Evolutionary conservation across 2,329 filamentous ascomycete genomes (phyloP).

Genomic region (Zymoseptoria passerinii): DNA sequence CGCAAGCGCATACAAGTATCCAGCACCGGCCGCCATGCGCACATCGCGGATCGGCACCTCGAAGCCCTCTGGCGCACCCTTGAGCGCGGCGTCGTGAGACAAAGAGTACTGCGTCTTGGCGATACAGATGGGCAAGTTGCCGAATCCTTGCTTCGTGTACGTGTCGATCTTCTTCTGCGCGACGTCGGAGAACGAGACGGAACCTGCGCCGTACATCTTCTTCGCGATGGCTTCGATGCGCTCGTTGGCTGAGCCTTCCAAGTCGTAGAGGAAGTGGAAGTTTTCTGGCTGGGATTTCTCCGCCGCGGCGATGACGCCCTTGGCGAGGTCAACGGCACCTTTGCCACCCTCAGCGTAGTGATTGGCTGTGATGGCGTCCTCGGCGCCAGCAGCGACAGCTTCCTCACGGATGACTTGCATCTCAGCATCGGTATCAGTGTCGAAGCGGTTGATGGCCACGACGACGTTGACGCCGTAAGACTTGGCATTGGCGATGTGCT

Average conservation of each 20-base stretch:
- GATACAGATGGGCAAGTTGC: slow-evolving; percentile 88
- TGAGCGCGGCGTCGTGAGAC: slow-evolving; percentile 83
- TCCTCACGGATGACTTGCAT: slow-evolving; percentile 84
- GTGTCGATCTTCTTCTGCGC: slow-evolving; percentile 95
- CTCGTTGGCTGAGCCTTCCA: slow-evolving; percentile 72
- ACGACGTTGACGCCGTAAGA: slow-evolving; percentile 87
- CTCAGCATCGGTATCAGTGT: slow-evolving; percentile 88
- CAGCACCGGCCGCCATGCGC: slow-evolving; percentile 84
- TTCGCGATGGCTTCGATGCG: slow-evolving; percentile 85
- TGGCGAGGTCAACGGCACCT: slow-evolving; percentile 80
- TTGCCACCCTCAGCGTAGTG: slow-evolving; percentile 95
- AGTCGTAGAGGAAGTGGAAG: slow-evolving; percentile 77
- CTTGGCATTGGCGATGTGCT: slow-evolving; percentile 88
- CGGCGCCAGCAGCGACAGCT: slow-evolving; percentile 81
- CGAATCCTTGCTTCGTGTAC: slow-evolving; percentile 86
- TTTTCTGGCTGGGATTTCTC: slow-evolving; percentile 67
- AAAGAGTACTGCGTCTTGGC: slow-evolving; percentile 98
- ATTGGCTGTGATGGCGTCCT: slow-evolving; percentile 87
- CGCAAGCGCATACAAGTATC: slow-evolving; percentile 88
- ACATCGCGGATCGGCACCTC: slow-evolving; percentile 92
- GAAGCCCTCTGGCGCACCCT: slow-evolving; percentile 91
- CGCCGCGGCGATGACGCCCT: slow-evolving; percentile 74
- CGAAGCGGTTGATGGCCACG: slow-evolving; percentile 94
- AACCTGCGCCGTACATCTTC: slow-evolving; percentile 87
- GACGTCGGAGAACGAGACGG: slow-evolving; percentile 85